Evolutionary conservation across 495 filamentous ascomycete genomes (phyloP).

Genomic region (Penicillium soppii): DNA sequence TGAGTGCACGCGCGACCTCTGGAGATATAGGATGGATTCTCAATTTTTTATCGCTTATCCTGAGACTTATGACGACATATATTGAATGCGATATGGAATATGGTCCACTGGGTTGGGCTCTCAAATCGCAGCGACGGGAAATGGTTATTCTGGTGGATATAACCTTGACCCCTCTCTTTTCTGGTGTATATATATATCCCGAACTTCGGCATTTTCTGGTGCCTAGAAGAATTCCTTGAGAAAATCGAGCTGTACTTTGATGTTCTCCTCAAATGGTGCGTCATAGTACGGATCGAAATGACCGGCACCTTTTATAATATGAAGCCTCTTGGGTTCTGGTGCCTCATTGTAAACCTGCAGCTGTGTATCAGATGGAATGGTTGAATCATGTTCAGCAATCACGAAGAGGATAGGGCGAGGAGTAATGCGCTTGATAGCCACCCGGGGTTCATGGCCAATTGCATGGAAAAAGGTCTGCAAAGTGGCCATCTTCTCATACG

Average conservation of each 20-base stretch:
- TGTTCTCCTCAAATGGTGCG: conserved; percentile 9
- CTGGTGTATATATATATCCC: too few relatives aligned
- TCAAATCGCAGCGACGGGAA: too few relatives aligned
- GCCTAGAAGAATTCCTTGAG: too few relatives aligned
- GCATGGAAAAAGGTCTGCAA: conserved; percentile 22
- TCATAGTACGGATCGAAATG: conserved; percentile 14
- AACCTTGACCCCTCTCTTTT: too few relatives aligned
- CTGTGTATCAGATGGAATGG: not conserved
- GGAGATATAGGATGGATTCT: too few relatives aligned
- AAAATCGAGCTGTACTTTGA: conserved; percentile 8
- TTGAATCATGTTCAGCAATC: conserved; percentile 27
- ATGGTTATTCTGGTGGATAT: too few relatives aligned
- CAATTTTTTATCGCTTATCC: too few relatives aligned
- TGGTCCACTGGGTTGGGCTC: too few relatives aligned
- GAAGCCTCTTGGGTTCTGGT: conserved; percentile 9
- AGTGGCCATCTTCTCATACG: conserved; percentile 35
- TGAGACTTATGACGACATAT: too few relatives aligned
- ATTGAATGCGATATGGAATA: too few relatives aligned
- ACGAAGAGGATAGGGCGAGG: conserved; percentile 37
- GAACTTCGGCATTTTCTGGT: too few relatives aligned
- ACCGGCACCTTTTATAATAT: conserved; percentile 7
- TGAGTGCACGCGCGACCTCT: too few relatives aligned
- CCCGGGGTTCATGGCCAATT: conserved; percentile 25
- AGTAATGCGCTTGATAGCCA: conserved; percentile 28
- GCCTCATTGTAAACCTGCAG: conserved; percentile 4